A percentile compares a stretch with the other conserved stretches of the same genome.
Evolutionary conservation across 1,139 yeast species (phyloP).

Genomic region (Lizanozyma gosingica): DNA sequence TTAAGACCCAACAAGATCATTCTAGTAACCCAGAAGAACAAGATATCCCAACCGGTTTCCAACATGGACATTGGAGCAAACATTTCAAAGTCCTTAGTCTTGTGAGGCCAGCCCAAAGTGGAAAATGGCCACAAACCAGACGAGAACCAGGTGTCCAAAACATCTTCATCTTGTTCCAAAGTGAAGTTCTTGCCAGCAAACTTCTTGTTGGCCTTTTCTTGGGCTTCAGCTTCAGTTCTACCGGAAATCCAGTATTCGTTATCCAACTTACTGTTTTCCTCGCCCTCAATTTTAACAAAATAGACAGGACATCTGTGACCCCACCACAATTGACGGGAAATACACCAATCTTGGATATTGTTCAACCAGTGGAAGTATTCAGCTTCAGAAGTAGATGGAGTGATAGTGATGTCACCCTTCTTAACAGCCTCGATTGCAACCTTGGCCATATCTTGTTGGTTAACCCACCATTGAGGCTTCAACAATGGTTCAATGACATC

Average conservation of each 20-base stretch:
- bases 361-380: constrained; percentile 96
- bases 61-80: constrained; percentile 89
- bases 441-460: constrained; percentile 82
- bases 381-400: constrained; percentile 83
- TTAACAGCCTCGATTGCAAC: constrained; percentile 83
- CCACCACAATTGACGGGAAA: constrained; percentile 99
- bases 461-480: constrained; percentile 99
- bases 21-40: constrained; percentile 97
- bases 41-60: constrained; percentile 98
- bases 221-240: constrained; percentile 73
- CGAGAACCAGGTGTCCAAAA: constrained; percentile 96
- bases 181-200: constrained; percentile 66
- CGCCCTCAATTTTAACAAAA: constrained; percentile 74
- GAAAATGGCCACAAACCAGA: constrained; percentile 98
- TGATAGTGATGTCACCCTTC: constrained; percentile 70
- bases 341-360: constrained; percentile 98
- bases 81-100: constrained; percentile 61
- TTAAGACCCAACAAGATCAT: constrained; percentile 90
- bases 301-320: constrained; percentile 98
- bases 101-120: constrained; percentile 91
- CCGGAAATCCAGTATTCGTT: constrained; percentile 90
- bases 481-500: constrained; percentile 92
- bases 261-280: constrained; percentile 48
- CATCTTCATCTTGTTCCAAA: constrained; percentile 94
- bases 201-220: constrained; percentile 63